These are phyloP conservation scores for Trichosanthes truncata DNA, from an alignment of 306 rosid genomes.

Conservation along the genomic window DNA sequence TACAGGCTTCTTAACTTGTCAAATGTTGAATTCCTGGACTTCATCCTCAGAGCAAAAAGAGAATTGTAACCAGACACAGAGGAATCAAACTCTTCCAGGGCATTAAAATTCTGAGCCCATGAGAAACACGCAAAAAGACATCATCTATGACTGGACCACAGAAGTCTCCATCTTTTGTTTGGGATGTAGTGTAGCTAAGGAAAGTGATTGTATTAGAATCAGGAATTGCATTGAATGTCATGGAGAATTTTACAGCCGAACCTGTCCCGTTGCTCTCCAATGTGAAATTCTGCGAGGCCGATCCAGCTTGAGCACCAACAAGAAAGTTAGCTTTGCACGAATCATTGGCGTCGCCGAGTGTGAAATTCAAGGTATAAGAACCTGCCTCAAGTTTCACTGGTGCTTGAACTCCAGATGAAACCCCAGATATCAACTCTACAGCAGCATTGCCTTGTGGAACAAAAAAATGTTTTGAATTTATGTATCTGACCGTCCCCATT, in stretches of 20 bases:
- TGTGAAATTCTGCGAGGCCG: conserved; percentile 21
- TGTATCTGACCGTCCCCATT: conserved; percentile 20
- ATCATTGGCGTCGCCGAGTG: conserved; percentile 25
- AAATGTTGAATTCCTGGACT: background rate
- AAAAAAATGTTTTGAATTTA: conserved; percentile 22
- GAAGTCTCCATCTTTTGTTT: conserved; percentile 21
- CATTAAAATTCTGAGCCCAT: conserved; percentile 5
- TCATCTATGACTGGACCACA: conserved; percentile 33
- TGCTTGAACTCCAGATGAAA: conserved; percentile 22
- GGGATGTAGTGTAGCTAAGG: conserved; percentile 14
- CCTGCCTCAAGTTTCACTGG: conserved; percentile 15
- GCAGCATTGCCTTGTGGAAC: conserved; percentile 30
- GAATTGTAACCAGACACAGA: background rate
- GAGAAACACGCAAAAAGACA: conserved; percentile 17
- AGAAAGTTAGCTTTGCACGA: conserved; percentile 16
- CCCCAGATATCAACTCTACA: conserved; percentile 21
- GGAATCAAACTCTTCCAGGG: conserved; percentile 14
- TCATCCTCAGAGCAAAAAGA: background rate
- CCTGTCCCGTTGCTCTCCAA: conserved; percentile 23
- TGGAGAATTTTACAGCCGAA: conserved; percentile 18
- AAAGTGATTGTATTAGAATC: conserved; percentile 10
- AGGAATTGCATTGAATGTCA: conserved; percentile 17
- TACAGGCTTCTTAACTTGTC: background rate
- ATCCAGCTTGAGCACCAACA: conserved; percentile 22
- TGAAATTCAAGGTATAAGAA: conserved; percentile 21